Conservation (phyloP, 1,284 basidiomycete species). For the Microbotryum silenes-acaulis region DNA sequence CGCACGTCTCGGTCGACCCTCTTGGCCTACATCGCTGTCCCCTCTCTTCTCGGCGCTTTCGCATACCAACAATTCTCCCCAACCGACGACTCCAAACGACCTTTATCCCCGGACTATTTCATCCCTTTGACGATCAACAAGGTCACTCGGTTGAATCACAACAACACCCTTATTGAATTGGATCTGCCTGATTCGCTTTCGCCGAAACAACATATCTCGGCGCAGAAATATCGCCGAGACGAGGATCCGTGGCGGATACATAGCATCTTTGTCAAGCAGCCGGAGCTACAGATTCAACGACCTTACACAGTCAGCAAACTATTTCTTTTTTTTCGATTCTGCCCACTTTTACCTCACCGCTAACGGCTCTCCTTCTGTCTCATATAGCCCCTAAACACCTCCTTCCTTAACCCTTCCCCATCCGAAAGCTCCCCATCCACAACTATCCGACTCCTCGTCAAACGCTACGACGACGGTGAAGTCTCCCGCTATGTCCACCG, state of each 20-base stretch:
- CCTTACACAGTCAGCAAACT: constrained; percentile 53
- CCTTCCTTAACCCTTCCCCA: constrained; percentile 58
- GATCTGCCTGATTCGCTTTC: constrained; percentile 48
- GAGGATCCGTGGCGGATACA: constrained; percentile 50
- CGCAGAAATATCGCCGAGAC: constrained; percentile 7
- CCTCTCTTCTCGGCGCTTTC: too few relatives aligned
- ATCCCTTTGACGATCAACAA: constrained; percentile 55
- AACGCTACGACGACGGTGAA: constrained; percentile 61
- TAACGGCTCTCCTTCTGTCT: too few relatives aligned
- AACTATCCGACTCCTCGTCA: constrained; percentile 32
- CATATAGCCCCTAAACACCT: constrained; percentile 51
- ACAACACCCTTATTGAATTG: constrained; percentile 58
- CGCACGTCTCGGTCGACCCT: too few relatives aligned
- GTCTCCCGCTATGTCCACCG: constrained; percentile 72
- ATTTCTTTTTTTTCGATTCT: too few relatives aligned
- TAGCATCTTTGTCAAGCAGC: constrained; percentile 72
- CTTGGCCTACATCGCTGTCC: too few relatives aligned
- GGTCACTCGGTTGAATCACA: constrained; percentile 48
- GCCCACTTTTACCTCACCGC: too few relatives aligned
- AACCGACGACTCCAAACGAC: too few relatives aligned
- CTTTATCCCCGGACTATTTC: constrained; percentile 52
- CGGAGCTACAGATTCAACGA: constrained; percentile 78
- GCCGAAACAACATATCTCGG: constrained; percentile 26
- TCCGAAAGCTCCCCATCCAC: neutral
- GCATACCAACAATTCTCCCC: too few relatives aligned